These are phyloP conservation scores for Ascomycota sp. DNA, from an alignment of 2,329 filamentous ascomycete species.

Conservation along the genomic window DNA sequence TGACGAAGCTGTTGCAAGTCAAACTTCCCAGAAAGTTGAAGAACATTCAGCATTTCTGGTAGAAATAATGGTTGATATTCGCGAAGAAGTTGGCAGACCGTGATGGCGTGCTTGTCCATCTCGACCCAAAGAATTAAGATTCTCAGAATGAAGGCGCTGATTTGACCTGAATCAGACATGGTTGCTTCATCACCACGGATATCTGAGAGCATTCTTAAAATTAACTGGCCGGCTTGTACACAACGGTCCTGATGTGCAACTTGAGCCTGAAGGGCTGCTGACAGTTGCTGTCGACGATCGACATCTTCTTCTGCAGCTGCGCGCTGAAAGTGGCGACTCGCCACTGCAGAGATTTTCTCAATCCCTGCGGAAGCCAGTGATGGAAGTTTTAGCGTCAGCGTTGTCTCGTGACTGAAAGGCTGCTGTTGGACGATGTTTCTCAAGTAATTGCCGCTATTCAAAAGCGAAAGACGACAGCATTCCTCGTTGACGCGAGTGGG, in stretches of 20 bases:
- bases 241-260: not conserved
- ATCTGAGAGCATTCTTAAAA: not conserved
- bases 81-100: slow-evolving; percentile 1
- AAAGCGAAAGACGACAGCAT: slow-evolving; percentile 15
- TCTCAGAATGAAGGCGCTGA: slow-evolving; percentile 3
- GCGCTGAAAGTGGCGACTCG: slow-evolving; percentile 1
- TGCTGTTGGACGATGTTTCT: not conserved
- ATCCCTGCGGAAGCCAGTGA: not conserved
- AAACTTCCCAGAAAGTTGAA: not conserved
- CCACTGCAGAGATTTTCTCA: not conserved
- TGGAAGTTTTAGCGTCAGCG: not conserved
- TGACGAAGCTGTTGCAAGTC: slow-evolving; percentile 1
- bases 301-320: not conserved
- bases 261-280: not conserved
- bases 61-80: slow-evolving; percentile 1
- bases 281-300: not conserved
- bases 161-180: slow-evolving; percentile 1
- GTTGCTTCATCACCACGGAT: not conserved
- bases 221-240: not conserved
- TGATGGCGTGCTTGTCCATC: slow-evolving; percentile 3
- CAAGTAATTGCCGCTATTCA: slow-evolving; percentile 17
- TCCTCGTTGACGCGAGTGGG: slow-evolving; percentile 12
- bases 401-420: no score
- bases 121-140: slow-evolving; percentile 4
- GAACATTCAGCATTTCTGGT: slow-evolving; percentile 1